Conservation (phyloP, 2,329 filamentous ascomycete species). For the Talaromyces verruculosus region DNA sequence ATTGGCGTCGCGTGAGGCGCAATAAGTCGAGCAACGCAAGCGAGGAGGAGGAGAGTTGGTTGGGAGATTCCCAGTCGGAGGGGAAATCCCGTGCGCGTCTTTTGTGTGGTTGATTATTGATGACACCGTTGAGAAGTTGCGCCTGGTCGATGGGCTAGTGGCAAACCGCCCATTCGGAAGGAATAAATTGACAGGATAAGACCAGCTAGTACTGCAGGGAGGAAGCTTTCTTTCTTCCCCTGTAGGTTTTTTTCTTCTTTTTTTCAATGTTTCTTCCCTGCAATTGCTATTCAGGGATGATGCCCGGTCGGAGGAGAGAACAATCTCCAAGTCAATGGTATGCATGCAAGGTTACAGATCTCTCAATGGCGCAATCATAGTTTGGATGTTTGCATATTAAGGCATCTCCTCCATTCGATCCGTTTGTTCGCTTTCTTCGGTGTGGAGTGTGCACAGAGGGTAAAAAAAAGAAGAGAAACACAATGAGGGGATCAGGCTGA, state of each 20-base stretch:
- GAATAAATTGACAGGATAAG: conserved; percentile 8
- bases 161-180: conserved; percentile 9
- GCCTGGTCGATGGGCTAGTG: background rate
- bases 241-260: background rate
- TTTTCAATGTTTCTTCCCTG: background rate
- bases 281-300: background rate
- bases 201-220: conserved; percentile 3
- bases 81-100: conserved; percentile 9
- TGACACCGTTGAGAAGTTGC: background rate
- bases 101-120: background rate
- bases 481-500: background rate
- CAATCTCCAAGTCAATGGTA: background rate
- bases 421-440: background rate
- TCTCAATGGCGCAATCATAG: background rate
- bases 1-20: background rate
- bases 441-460: background rate
- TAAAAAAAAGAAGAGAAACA: background rate
- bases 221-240: background rate
- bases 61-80: background rate
- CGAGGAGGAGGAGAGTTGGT: background rate
- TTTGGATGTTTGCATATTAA: background rate
- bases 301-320: conserved; percentile 4
- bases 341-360: conserved; percentile 7
- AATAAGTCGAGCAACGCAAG: conserved; percentile 2
- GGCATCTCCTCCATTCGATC: background rate